Base-by-base conservation (phyloP, 2,329 filamentous ascomycete species). In the Diplodia corticola region DNA sequence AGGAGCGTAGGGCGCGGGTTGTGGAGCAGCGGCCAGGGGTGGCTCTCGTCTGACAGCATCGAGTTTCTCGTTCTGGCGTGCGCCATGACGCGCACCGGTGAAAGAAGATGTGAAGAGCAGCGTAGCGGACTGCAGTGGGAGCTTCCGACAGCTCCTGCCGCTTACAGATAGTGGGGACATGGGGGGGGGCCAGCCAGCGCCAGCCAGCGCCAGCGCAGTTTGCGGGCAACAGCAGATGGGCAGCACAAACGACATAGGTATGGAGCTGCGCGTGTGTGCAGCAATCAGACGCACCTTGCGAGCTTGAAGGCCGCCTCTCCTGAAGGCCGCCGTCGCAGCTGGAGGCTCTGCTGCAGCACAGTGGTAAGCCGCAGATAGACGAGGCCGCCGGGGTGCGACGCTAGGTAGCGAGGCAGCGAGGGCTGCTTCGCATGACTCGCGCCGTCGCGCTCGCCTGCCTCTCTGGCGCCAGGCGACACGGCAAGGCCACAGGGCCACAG, bases 291-390 rank as follows among this genome's bases (percentile, higher is more conserved):
- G 17, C 40, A 20, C 7, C 17, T 44, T 7, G 5, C 40, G n/a
- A 7, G 17, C n/a, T n/a, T 20, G n/a, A 9, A 20, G 17, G 17
- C 40, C 7, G 40, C 40, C 20, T 20, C 40, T 20, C 40, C 40
- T 44, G 37, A 44, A 44, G 37, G 9, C 10, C 37, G 37, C 37
- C 37, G 37, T 17, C 17, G 37, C 5, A 28, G 30, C 40, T 33
- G 49, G 61, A 64, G 51, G 51, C 61, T 53, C 51, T 53, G 61
- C 48, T 20, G 60, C 37, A 33, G 55, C 55, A 33, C 7, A 26
- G n/a, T 22, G 57, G 28, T 61, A 61, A 61, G 57, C 57, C 57
- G 57, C 40, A 61, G 57, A 61, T 61, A 61, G 57, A 61, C 57
- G 57, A 48, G 5, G 55, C 2, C 53, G 50, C 17, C 50, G 12